phyloP scores from a whole-genome alignment of 306 rosid species.

The barrel medic (Medicago truncatula) region MtrunA17r5.0-ANR NC_053047.1:1456501-1457000 shows the following conservation, averaged over 20 bases:
- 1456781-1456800: conserved; percentile 84
- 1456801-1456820: conserved; percentile 86
- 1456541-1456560: conserved; percentile 78
- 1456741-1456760: conserved; percentile 79
- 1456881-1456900: conserved; percentile 72
- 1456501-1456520: conserved; percentile 77
- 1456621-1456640: conserved; percentile 78
- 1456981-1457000: conserved; percentile 79
- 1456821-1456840: conserved; percentile 85
- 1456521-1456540: conserved; percentile 76
- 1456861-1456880: conserved; percentile 76
- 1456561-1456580: conserved; percentile 82
- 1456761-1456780: conserved; percentile 86
- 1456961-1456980: conserved; percentile 74
- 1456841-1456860: conserved; percentile 61
- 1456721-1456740: conserved; percentile 68
- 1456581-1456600: conserved; percentile 76
- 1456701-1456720: conserved; percentile 72
- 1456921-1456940: conserved; percentile 91
- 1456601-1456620: conserved; percentile 78
- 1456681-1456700: conserved; percentile 87
- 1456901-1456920: conserved; percentile 86
- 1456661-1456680: conserved; percentile 71
- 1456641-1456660: conserved; percentile 77
- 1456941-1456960: conserved; percentile 78